These are phyloP conservation scores for Thermomucor indicae-seudaticae DNA, from an alignment of 371 early-diverging fungal species.

Conservation along the genomic window DNA sequence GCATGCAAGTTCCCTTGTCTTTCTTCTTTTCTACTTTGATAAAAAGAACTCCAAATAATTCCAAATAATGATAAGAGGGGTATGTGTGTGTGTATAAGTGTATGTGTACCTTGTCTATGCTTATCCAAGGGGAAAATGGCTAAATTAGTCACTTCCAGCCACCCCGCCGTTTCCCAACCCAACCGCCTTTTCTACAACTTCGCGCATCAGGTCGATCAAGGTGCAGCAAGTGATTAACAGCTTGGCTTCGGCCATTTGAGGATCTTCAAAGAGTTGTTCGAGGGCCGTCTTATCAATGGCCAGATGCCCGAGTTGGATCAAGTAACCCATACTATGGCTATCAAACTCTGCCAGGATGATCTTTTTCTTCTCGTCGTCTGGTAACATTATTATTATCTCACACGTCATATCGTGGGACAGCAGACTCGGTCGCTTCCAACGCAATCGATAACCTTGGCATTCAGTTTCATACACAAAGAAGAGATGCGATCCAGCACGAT, in stretches of 20 bases:
- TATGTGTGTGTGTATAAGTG: background rate
- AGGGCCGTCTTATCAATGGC: conserved; percentile 29
- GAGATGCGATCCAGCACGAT: conserved; percentile 30
- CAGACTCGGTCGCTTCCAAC: conserved; percentile 39
- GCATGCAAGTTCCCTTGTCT: too few relatives aligned
- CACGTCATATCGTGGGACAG: conserved; percentile 42
- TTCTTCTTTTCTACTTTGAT: too few relatives aligned
- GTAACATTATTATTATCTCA: conserved; percentile 17
- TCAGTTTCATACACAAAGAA: conserved; percentile 37
- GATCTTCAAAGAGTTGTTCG: conserved; percentile 17
- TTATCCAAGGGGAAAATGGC: background rate
- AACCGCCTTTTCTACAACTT: conserved; percentile 46
- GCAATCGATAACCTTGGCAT: conserved; percentile 25
- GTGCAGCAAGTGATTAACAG: conserved; percentile 43
- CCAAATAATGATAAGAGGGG: background rate
- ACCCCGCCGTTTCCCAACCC: conserved; percentile 42
- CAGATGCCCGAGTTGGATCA: conserved; percentile 33
- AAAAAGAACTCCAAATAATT: background rate
- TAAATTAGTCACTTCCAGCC: conserved; percentile 30
- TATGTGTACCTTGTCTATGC: background rate
- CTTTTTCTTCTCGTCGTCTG: background rate
- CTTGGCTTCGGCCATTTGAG: conserved; percentile 28
- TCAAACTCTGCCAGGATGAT: conserved; percentile 38
- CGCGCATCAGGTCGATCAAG: conserved; percentile 44
- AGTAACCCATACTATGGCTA: conserved; percentile 44